phyloP scores from a whole-genome alignment of 306 rosid genomes.

The Castanea mollissima region DNA sequence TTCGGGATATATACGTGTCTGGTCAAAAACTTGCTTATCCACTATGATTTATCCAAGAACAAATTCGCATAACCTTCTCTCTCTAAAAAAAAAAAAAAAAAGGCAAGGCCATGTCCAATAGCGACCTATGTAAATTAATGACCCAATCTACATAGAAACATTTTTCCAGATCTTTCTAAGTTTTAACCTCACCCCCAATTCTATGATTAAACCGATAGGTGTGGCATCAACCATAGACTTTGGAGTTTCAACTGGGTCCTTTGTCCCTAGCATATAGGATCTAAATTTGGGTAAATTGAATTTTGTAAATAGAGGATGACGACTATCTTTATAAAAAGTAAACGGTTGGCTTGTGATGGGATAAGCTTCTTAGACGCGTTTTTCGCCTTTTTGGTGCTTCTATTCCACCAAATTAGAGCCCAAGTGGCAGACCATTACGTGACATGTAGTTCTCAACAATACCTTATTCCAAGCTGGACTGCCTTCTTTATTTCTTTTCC shows the following conservation, averaged over 20 bases:
- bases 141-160: too few species aligned
- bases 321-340: neutral
- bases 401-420: slow-evolving; percentile 10
- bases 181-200: too few species aligned
- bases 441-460: neutral
- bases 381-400: slow-evolving; percentile 15
- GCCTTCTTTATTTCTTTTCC: neutral
- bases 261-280: neutral
- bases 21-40: too few species aligned
- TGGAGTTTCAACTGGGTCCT: neutral
- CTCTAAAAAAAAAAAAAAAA: too few species aligned
- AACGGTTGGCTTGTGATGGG: slow-evolving; percentile 13
- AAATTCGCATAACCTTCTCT: too few species aligned
- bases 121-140: too few species aligned
- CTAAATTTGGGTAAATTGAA: neutral
- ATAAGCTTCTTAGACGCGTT: slow-evolving; percentile 31
- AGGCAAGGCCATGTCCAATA: too few species aligned
- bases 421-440: slow-evolving; percentile 25
- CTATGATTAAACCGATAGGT: too few species aligned
- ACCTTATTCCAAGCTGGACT: neutral
- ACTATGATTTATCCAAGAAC: too few species aligned
- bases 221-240: too few species aligned
- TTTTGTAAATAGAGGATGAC: neutral
- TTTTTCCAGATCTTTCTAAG: too few species aligned
- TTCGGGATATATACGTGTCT: too few species aligned